Base-by-base conservation (phyloP, 805 yeast genomes). In the Saturnispora quitensis region DNA sequence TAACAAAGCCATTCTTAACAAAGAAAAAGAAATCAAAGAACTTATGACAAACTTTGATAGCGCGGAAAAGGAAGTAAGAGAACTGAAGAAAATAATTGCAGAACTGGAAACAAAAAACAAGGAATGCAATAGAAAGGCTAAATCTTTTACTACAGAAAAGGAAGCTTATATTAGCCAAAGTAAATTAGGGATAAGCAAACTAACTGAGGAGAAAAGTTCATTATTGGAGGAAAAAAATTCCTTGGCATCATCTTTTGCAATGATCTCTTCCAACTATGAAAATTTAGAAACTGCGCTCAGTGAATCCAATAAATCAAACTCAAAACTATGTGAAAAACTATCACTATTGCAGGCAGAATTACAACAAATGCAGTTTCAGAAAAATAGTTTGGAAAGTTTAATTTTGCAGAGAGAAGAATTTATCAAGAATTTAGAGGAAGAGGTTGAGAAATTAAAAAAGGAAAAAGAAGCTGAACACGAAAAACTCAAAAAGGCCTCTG, bases 231-330 rank as follows among this genome's bases (percentile, higher is more conserved):
- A 48, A 27, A 48, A 48, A 15, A 43, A 33, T 9, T 48, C 51
- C 5, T 43, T 48, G 33, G 51, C 43, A 25, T n/a, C 51, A 3
- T 48, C 51, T 12, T 48, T 48, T 42, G 27, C 40, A 18, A 42
- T 48, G 51, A 43, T 48, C 18, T 48, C 51, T n/a, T 33, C 51
- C 13, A 48, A 48, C 31, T 48, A 48, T 33, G 47, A 48, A 35
- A 42, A 48, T 18, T 40, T 40, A 34, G 51, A 48, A 27, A 42
- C 13, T 5, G 51, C 43, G 12, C 24, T 48, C n/a, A 15, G 38
- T 24, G 35, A 31, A 2, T 40, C 25, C 12, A 20, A 12, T 22
- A 33, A 48, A 12, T 43, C 36, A 20, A 49, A 43, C 34, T 3
- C 18, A 8, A 22, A 49, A 13, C 27, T 49, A 18, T 9, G 27